Percentiles rank a stretch among this genome's conserved stretches.
These are phyloP conservation scores for Mucor mucedo DNA, from an alignment of 371 early-diverging fungal genomes.

Conservation along the genomic window DNA sequence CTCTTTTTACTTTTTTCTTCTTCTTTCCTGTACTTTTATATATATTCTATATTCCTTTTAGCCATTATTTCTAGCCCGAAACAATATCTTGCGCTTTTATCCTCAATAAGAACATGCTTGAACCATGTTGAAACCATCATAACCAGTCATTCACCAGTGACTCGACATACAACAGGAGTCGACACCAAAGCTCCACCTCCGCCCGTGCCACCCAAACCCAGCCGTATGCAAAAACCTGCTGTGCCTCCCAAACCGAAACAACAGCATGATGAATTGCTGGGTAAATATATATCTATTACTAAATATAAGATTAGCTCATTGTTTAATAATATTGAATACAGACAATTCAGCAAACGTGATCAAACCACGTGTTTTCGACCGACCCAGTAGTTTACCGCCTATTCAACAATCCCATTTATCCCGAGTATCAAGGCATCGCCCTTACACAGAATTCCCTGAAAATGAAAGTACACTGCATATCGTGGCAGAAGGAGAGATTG, in stretches of 20 bases:
- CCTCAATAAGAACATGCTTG: conserved; percentile 45
- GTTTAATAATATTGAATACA: background rate
- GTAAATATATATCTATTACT: conserved; percentile 13
- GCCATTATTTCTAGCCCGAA: conserved; percentile 54
- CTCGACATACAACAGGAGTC: conserved; percentile 21
- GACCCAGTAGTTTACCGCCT: conserved; percentile 29
- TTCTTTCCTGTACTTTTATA: too few relatives aligned
- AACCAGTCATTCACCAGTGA: conserved; percentile 35
- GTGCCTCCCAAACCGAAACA: conserved; percentile 45
- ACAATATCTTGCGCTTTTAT: conserved; percentile 38
- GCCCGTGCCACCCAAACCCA: conserved; percentile 49
- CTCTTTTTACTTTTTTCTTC: background rate
- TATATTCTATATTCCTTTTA: conserved; percentile 9
- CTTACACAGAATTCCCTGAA: conserved; percentile 20
- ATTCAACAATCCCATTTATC: conserved; percentile 10
- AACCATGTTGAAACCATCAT: conserved; percentile 47
- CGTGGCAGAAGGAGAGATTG: conserved; percentile 49
- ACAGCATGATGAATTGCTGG: conserved; percentile 31
- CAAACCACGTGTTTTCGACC: conserved; percentile 20
- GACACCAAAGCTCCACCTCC: conserved; percentile 28
- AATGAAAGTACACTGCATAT: conserved; percentile 2
- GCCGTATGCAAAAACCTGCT: conserved; percentile 39
- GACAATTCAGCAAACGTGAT: conserved; percentile 25
- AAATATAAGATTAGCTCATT: background rate
- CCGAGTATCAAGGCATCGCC: conserved; percentile 11